Evolutionary conservation across 805 yeast species (phyloP).

Genomic region (Metschnikowia lachancei): DNA sequence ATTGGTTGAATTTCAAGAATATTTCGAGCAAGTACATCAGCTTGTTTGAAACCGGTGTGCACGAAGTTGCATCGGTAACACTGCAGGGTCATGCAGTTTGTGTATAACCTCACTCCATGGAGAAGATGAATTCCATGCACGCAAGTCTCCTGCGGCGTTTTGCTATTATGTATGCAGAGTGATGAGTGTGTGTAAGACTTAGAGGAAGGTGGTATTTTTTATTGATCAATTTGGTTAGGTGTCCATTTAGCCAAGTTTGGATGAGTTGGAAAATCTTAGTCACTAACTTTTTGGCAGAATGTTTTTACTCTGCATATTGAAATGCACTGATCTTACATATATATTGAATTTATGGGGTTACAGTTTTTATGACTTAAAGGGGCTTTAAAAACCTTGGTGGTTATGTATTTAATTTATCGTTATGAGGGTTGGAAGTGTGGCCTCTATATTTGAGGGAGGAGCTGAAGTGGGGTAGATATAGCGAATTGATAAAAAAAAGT

Average conservation of each 20-base stretch:
- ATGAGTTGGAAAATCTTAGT: neutral
- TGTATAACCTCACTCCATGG: neutral
- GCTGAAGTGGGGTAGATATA: neutral
- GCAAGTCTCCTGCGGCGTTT: constrained; percentile 6
- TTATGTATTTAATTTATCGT: too few species aligned
- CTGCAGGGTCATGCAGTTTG: constrained; percentile 1
- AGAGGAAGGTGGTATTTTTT: neutral
- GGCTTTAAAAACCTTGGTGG: too few species aligned
- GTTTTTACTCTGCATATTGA: too few species aligned
- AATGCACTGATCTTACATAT: too few species aligned
- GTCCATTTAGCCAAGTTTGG: neutral
- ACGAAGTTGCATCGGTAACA: neutral
- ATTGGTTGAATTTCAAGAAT: neutral
- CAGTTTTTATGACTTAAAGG: too few species aligned
- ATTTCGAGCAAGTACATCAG: neutral
- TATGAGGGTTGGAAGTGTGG: neutral
- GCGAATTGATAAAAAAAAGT: neutral
- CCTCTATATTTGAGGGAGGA: neutral
- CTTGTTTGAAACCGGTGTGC: neutral
- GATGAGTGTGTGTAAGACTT: neutral
- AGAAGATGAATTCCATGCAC: constrained; percentile 5
- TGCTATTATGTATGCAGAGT: neutral
- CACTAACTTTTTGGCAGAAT: neutral
- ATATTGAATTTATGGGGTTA: too few species aligned
- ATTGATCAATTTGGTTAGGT: neutral